Percentiles rank a stretch among this genome's conserved stretches.
phyloP scores from a whole-genome alignment of 148 eudicot genomes.

The Gaultheria prostrata region DNA sequence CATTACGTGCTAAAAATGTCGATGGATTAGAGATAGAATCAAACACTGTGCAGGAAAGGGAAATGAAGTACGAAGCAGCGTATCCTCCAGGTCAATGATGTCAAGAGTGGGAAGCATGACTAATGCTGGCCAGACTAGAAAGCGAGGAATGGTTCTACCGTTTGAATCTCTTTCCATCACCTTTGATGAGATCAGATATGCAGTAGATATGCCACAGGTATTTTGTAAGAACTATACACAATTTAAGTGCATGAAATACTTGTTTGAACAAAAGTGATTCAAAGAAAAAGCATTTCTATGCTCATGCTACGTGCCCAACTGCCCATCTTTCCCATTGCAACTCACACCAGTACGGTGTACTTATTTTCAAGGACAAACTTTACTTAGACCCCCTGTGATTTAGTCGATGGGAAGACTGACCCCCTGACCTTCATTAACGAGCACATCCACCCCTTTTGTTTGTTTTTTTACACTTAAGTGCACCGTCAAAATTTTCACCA shows the following conservation, averaged over 20 bases:
- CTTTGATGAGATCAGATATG: constrained; percentile 36
- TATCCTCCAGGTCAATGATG: constrained; percentile 20
- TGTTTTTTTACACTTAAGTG: not conserved
- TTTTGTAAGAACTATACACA: not conserved
- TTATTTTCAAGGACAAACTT: not conserved
- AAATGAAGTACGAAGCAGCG: constrained; percentile 19
- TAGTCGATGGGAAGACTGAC: not conserved
- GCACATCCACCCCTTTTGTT: not conserved
- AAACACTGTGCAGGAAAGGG: constrained; percentile 20
- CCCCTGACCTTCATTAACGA: not conserved
- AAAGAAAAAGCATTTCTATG: not conserved
- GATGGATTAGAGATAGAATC: not conserved
- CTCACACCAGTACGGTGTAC: not conserved
- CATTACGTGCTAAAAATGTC: not conserved
- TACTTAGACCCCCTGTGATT: not conserved
- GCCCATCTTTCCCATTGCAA: not conserved
- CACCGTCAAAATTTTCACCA: not conserved
- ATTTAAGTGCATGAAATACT: not conserved
- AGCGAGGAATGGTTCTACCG: constrained; percentile 45
- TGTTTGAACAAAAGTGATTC: too few relatives aligned
- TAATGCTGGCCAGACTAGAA: constrained; percentile 18
- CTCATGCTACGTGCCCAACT: not conserved
- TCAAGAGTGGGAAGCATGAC: constrained; percentile 26
- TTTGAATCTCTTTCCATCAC: constrained; percentile 39
- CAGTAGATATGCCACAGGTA: constrained; percentile 54